Percentiles rank a stretch among this genome's conserved stretches.
Conservation (phyloP, 2,329 filamentous ascomycete genomes). For the Botrytis paeoniae region DNA sequence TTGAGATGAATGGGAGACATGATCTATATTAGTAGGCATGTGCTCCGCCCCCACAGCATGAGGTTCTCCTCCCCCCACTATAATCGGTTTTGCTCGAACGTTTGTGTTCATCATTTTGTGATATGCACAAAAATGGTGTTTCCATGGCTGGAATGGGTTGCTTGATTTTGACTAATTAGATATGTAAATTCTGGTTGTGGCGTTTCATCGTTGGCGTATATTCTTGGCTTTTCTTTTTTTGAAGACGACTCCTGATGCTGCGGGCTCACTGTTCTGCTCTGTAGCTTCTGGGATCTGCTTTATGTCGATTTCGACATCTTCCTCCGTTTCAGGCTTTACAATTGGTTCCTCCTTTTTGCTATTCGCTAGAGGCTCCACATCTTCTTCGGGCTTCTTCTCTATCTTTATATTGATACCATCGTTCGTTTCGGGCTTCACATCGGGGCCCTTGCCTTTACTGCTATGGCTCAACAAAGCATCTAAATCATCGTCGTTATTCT, state of each 20-base stretch:
- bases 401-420: slow-evolving; percentile 27
- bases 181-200: neutral
- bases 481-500: slow-evolving; percentile 38
- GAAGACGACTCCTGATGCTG: slow-evolving; percentile 59
- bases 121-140: neutral
- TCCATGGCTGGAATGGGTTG: neutral
- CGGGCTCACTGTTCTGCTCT: slow-evolving; percentile 22
- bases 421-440: slow-evolving; percentile 28
- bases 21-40: neutral
- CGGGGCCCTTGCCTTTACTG: slow-evolving; percentile 31
- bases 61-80: neutral
- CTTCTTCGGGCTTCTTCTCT: slow-evolving; percentile 22
- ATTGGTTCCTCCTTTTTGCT: neutral
- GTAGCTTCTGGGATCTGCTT: slow-evolving; percentile 3
- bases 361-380: neutral
- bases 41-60: neutral
- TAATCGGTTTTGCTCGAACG: neutral
- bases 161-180: neutral
- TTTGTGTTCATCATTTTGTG: neutral
- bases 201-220: slow-evolving; percentile 53
- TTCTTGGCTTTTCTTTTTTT: slow-evolving; percentile 75
- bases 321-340: neutral
- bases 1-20: neutral
- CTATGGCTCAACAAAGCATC: slow-evolving; percentile 40
- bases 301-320: neutral